Conservation (phyloP, 805 yeast genomes). For the Wickerhamiella siamensis region DNA sequence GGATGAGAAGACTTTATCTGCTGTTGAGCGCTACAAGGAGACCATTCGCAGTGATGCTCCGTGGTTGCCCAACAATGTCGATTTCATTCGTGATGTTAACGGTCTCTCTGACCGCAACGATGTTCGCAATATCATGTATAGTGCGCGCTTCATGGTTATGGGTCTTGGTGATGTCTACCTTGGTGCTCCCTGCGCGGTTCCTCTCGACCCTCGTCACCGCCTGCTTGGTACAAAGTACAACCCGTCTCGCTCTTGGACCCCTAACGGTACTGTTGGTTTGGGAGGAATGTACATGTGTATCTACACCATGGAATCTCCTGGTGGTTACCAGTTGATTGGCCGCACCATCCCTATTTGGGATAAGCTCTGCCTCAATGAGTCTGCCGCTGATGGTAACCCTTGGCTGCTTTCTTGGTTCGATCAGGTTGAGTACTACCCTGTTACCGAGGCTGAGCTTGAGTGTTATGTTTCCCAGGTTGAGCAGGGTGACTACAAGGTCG, state of each 20-base stretch:
- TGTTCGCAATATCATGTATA: conserved; percentile 70
- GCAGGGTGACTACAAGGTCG: conserved; percentile 67
- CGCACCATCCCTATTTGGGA: conserved; percentile 98
- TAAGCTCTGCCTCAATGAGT: conserved; percentile 46
- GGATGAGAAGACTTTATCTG: conserved; percentile 75
- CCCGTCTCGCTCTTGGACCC: conserved; percentile 91
- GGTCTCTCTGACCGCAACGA: conserved; percentile 53
- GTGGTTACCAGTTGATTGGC: conserved; percentile 95
- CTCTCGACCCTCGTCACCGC: conserved; percentile 91
- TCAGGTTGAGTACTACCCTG: conserved; percentile 90
- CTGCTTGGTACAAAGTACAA: conserved; percentile 86
- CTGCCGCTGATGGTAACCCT: conserved; percentile 40
- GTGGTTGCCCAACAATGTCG: conserved; percentile 96
- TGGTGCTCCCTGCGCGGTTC: conserved; percentile 98
- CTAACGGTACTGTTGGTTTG: conserved; percentile 93
- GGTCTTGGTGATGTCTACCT: conserved; percentile 95
- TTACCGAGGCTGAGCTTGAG: conserved; percentile 71
- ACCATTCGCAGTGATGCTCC: conserved; percentile 90
- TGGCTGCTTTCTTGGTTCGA: conserved; percentile 91
- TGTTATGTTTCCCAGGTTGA: conserved; percentile 52
- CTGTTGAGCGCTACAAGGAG: conserved; percentile 82
- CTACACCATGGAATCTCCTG: conserved; percentile 96
- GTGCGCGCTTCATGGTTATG: conserved; percentile 80
- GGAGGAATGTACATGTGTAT: conserved; percentile 99
- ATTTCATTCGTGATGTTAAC: conserved; percentile 81